Percentiles rank a stretch among this genome's conserved stretches.
These are phyloP conservation scores for Vitis hybrid DNA, from an alignment of 177 flowering plant species.

Conservation along the genomic window DNA sequence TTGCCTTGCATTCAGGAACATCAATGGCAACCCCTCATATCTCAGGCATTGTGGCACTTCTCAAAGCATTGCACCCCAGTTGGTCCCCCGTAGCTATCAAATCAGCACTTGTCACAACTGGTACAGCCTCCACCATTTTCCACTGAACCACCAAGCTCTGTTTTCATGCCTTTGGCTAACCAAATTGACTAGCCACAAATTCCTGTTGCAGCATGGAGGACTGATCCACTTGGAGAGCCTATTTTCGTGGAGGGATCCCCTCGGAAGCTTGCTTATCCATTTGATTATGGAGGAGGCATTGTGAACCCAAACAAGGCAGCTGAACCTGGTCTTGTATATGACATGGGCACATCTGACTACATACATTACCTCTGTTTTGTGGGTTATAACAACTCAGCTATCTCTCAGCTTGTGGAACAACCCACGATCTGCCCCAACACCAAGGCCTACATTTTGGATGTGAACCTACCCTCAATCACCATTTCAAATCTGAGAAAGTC, in stretches of 20 bases:
- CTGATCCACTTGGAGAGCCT: slow-evolving; percentile 20
- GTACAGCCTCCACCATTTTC: slow-evolving; percentile 11
- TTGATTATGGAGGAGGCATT: slow-evolving; percentile 43
- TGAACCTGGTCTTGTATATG: slow-evolving; percentile 41
- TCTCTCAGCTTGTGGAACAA: slow-evolving; percentile 13
- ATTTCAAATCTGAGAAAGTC: slow-evolving; percentile 16
- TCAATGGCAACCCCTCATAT: slow-evolving; percentile 20
- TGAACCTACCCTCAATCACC: slow-evolving; percentile 26
- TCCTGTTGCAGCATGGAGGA: slow-evolving; percentile 24
- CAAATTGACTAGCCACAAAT: not conserved
- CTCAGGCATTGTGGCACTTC: slow-evolving; percentile 17
- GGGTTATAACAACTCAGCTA: slow-evolving; percentile 31
- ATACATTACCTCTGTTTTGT: slow-evolving; percentile 35
- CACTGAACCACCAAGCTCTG: not conserved
- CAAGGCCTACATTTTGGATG: slow-evolving; percentile 11
- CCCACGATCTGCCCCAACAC: slow-evolving; percentile 12
- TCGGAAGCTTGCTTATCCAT: slow-evolving; percentile 37
- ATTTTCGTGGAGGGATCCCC: slow-evolving; percentile 28
- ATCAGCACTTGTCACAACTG: slow-evolving; percentile 38
- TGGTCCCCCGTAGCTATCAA: slow-evolving; percentile 8
- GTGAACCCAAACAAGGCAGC: slow-evolving; percentile 35
- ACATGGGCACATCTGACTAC: slow-evolving; percentile 31
- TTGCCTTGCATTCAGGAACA: slow-evolving; percentile 12
- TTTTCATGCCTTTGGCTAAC: not conserved
- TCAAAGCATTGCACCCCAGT: slow-evolving; percentile 14